These are phyloP conservation scores for Teunomyces panamensis DNA, from an alignment of 805 yeast genomes.

Conservation along the genomic window DNA sequence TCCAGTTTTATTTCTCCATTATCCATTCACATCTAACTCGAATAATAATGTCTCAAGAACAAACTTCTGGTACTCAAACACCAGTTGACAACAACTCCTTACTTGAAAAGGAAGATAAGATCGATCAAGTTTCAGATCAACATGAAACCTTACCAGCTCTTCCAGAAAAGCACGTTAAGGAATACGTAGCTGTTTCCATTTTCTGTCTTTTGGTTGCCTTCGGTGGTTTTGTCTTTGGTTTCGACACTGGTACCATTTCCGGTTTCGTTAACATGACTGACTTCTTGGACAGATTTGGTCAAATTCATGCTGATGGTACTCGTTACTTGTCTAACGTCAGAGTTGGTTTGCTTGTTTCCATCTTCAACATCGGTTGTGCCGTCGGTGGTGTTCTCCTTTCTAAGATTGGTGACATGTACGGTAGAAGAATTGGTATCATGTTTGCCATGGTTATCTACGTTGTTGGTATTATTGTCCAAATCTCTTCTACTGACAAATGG, in stretches of 20 bases:
- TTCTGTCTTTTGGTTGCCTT: slow-evolving; percentile 27
- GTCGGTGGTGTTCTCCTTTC: slow-evolving; percentile 26
- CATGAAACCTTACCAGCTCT: slow-evolving; percentile 12
- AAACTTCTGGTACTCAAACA: slow-evolving; percentile 30
- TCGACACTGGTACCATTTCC: slow-evolving; percentile 30
- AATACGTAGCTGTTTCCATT: slow-evolving; percentile 30
- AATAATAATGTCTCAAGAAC: slow-evolving; percentile 22
- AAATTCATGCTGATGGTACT: slow-evolving; percentile 13
- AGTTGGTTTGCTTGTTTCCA: slow-evolving; percentile 25
- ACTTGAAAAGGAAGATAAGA: slow-evolving; percentile 22
- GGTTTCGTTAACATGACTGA: slow-evolving; percentile 29
- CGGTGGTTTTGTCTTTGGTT: slow-evolving; percentile 30
- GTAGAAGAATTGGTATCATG: slow-evolving; percentile 26
- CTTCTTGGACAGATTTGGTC: slow-evolving; percentile 21
- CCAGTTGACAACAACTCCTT: slow-evolving; percentile 28
- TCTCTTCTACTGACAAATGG: slow-evolving; percentile 20
- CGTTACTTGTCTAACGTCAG: slow-evolving; percentile 21
- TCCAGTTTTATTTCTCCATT: neutral
- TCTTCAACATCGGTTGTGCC: slow-evolving; percentile 29
- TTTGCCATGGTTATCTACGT: slow-evolving; percentile 25
- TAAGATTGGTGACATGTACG: slow-evolving; percentile 23
- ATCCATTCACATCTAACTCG: neutral
- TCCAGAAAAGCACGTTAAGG: slow-evolving; percentile 31
- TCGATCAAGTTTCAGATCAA: slow-evolving; percentile 3
- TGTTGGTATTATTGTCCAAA: slow-evolving; percentile 27